Conservation (phyloP, 1,284 basidiomycete species). For the Ustilago shanxiensis region DNA sequence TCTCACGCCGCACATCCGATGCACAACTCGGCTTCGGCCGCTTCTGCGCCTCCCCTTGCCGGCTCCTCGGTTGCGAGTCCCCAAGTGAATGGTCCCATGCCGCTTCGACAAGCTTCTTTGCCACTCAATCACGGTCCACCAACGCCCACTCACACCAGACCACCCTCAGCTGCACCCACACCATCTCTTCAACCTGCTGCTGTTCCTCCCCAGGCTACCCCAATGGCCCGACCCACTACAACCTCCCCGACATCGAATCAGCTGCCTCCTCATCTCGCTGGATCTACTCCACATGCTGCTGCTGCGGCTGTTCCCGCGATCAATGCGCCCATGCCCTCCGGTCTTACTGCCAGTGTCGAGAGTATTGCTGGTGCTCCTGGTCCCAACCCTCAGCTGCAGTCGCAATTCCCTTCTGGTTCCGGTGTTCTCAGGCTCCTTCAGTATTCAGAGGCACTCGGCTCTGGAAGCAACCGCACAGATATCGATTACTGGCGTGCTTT, state of each 20-base stretch:
- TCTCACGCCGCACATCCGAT: conserved; percentile 25
- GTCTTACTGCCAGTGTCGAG: conserved; percentile 13
- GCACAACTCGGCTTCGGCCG: conserved; percentile 27
- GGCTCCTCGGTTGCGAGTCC: conserved; percentile 27
- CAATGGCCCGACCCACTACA: conserved; percentile 21
- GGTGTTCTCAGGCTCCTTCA: conserved; percentile 52
- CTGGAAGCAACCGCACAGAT: conserved; percentile 35
- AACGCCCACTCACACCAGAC: conserved; percentile 41
- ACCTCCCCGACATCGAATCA: conserved; percentile 26
- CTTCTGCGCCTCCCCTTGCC: conserved; percentile 18
- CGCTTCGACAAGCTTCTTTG: conserved; percentile 32
- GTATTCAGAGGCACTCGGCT: conserved; percentile 45
- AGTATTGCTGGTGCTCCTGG: conserved; percentile 28
- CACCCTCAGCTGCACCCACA: conserved; percentile 41
- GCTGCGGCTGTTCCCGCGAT: background rate
- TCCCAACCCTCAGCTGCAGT: conserved; percentile 46
- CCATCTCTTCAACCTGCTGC: conserved; percentile 35
- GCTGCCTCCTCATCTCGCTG: conserved; percentile 9
- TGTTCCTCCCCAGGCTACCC: conserved; percentile 7
- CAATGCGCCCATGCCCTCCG: conserved; percentile 4
- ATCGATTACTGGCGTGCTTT: conserved; percentile 57
- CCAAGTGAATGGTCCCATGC: conserved; percentile 34
- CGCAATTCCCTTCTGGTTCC: conserved; percentile 35
- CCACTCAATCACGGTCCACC: conserved; percentile 42
- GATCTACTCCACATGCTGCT: background rate